Base-by-base conservation (phyloP, 2,329 filamentous ascomycete genomes). In the Fusarium clavum region DNA sequence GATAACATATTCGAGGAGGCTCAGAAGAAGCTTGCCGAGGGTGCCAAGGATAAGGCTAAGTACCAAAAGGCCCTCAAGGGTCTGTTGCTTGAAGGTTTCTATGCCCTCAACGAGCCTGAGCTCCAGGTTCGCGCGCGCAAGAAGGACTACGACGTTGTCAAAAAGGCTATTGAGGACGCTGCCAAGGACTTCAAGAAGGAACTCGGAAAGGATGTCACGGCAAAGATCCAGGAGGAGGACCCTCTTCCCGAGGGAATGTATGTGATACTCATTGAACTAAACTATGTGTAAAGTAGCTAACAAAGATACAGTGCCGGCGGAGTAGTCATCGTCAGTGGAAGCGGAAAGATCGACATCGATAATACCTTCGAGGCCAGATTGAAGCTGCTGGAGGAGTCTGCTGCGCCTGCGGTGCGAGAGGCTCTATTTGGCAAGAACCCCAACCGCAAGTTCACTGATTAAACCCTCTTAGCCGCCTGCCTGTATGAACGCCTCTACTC, bases 291-390 rank as follows among this genome's bases (percentile, higher is more conserved):
- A 47, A n/a, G 14, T 27, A 25, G n/a, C 76, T 80, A 67, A 79
- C 75, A 13, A 24, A 29, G 25, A 32, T 38, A 53, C 73, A 98
- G 96, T 77, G 87, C 94, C 64, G 96, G 96, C 65, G 96, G 96
- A 76, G 86, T 97, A 61, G 80, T 88, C 62, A 90, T 99, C 71
- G 83, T 97, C 58, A 94, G 94, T 71, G 91, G 92, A 73, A 87
- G 86, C 71, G 96, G 96, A 79, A 98, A 95, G 87, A 98, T 99
- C 79, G 94, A 97, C 77, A 95, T 99, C 81, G 94, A 98, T 88
- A 98, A 99, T 86, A 98, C 96, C 58, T 92, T 98, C 74, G 96
- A 98, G 80, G 92, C 97, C 79, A 91, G 96, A 73, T 86, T 99
- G 81, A 88, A 88, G 77, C 86, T 98, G 66, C 89, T 98, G 71